Evolutionary conservation across 345 rosid genomes (phyloP), one percentile per base, ranked within the genome.

Genomic region (Eucalyptus albens): DNA sequence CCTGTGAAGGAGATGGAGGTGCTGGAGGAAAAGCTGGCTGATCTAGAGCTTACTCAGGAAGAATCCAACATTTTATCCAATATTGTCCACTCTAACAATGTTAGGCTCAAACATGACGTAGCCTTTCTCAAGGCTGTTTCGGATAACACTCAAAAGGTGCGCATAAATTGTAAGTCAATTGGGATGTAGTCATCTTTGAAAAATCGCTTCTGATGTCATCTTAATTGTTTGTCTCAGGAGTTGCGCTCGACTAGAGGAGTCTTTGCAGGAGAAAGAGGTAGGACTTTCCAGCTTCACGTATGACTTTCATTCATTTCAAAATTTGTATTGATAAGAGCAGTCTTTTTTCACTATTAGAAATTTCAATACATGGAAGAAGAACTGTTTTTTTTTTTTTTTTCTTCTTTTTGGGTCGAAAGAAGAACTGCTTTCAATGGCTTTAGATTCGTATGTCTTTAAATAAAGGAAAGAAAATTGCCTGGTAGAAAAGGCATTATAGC

Each of bases 161-260:
- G 31, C 69, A 27, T 60, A 27, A 27, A 60, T 60, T 13, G 69
- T 14, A 12, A 60, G 69, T 60, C 15, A 60, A 60, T 60, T 24
- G 62, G 69, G 26, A 55, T 55, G 24, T 21, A 19, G 59, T 55
- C 59, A 55, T 55, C 59, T 55, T 19, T 55, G 59, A 55, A 55
- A 17, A 55, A 55, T 55, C 10, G 59, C 67, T 56, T 56, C 27
- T 27, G 67, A 14, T 40, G 37, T 17, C 85, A 69, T 49, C 14
- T 60, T 31, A 65, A 62, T 87, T 80, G 40, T 49, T 88, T 67
- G 40, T 91, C 67, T 8, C 81, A 95, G 96, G 99, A 98, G 94
- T 93, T 98, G 93, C 99, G 94, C 93, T 95, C 99, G 40, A 96
- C 99, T n/a, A 92, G 99, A 92, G 99, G 98, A 92, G 98, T 97